phyloP scores from a whole-genome alignment of 2,329 filamentous ascomycete genomes.

The Neofusicoccum cordaticola region DNA sequence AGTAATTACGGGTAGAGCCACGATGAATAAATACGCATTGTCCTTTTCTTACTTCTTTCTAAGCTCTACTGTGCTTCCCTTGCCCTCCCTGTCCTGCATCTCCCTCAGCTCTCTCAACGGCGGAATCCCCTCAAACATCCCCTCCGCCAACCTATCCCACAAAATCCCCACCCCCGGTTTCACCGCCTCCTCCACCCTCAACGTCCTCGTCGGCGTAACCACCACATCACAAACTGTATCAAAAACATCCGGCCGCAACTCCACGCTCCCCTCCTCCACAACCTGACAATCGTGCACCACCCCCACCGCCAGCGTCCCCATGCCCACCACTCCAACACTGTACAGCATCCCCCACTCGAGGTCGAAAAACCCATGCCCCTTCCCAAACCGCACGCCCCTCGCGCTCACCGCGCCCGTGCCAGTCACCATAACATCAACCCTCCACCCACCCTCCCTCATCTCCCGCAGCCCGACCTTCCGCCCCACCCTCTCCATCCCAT shows the following conservation, averaged over 20 bases:
- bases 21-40: neutral
- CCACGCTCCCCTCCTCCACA: constrained; percentile 34
- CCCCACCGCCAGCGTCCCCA: constrained; percentile 30
- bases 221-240: constrained; percentile 45
- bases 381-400: constrained; percentile 40
- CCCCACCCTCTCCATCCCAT: constrained; percentile 46
- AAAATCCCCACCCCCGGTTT: constrained; percentile 39
- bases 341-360: constrained; percentile 44
- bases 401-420: constrained; percentile 41
- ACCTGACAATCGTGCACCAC: constrained; percentile 45
- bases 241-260: constrained; percentile 30
- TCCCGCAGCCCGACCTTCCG: constrained; percentile 34
- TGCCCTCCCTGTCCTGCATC: constrained; percentile 27
- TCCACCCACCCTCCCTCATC: constrained; percentile 27
- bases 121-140: constrained; percentile 39
- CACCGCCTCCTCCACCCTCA: constrained; percentile 27
- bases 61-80: constrained; percentile 32
- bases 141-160: constrained; percentile 37
- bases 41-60: constrained; percentile 16
- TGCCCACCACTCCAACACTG: constrained; percentile 30
- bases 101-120: constrained; percentile 35
- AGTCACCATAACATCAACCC: constrained; percentile 39
- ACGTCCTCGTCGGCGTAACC: constrained; percentile 34
- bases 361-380: constrained; percentile 43
- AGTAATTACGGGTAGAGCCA: no score